Conservation (phyloP, 1,284 basidiomycete genomes). For the Trichosporon faecale region DNA sequence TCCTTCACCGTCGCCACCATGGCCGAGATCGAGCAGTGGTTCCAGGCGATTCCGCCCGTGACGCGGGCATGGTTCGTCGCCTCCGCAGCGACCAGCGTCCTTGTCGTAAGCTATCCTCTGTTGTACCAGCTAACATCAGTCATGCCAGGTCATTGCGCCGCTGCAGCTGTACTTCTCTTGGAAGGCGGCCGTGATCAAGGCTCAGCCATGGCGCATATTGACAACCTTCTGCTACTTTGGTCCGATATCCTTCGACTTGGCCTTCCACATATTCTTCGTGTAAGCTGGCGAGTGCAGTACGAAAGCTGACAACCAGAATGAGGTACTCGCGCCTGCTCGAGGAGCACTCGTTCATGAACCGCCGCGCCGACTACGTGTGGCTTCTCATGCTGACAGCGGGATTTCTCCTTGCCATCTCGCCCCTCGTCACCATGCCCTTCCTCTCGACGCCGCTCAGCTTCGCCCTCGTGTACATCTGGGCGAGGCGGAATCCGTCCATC, state of each 20-base stretch:
- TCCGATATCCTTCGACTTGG: slow-evolving; percentile 83
- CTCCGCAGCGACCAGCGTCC: slow-evolving; percentile 71
- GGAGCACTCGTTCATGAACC: slow-evolving; percentile 88
- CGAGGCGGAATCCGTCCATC: slow-evolving; percentile 83
- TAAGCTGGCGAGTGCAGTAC: slow-evolving; percentile 54
- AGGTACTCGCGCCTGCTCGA: slow-evolving; percentile 93
- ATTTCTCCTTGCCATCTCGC: slow-evolving; percentile 76
- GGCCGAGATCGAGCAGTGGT: slow-evolving; percentile 57
- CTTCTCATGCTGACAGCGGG: slow-evolving; percentile 73
- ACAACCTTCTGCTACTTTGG: slow-evolving; percentile 98
- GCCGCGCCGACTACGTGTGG: slow-evolving; percentile 90
- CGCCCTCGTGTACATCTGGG: slow-evolving; percentile 96
- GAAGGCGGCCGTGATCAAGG: slow-evolving; percentile 73
- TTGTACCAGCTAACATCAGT: slow-evolving; percentile 56
- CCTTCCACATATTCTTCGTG: slow-evolving; percentile 99
- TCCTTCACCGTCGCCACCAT: slow-evolving; percentile 16
- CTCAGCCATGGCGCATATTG: slow-evolving; percentile 79
- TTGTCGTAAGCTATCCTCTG: slow-evolving; percentile 63
- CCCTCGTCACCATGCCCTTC: slow-evolving; percentile 83
- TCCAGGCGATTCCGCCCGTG: slow-evolving; percentile 81
- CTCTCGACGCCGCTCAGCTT: slow-evolving; percentile 65
- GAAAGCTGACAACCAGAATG: slow-evolving; percentile 61
- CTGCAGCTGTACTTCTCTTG: slow-evolving; percentile 89
- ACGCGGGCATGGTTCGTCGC: slow-evolving; percentile 77
- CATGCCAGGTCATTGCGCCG: slow-evolving; percentile 84